Conservation (phyloP, 176 grass and related monocot genomes). For the Oryza brachyantha region DNA sequence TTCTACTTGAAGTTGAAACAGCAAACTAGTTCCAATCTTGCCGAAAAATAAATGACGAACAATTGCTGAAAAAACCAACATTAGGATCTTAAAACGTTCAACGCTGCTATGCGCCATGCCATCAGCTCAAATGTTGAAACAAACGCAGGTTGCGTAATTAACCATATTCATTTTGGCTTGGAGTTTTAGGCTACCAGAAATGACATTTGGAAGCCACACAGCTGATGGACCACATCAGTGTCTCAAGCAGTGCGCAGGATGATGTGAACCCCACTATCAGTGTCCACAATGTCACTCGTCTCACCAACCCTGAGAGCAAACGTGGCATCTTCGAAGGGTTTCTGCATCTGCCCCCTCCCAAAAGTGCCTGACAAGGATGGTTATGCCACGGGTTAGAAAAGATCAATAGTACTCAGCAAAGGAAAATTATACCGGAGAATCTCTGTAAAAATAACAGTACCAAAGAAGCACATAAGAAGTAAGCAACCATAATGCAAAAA, state of each 20-base stretch:
- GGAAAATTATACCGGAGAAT: neutral
- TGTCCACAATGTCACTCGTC: constrained; percentile 77
- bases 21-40: neutral
- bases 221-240: neutral
- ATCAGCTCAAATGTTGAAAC: constrained; percentile 1
- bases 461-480: neutral
- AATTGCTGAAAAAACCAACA: neutral
- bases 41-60: neutral
- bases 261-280: constrained; percentile 87
- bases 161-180: neutral
- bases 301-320: constrained; percentile 69
- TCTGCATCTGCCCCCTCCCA: constrained; percentile 90
- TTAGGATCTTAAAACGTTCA: neutral
- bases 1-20: too few species aligned
- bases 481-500: neutral
- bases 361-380: constrained; percentile 53
- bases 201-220: neutral
- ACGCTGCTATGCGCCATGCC: neutral
- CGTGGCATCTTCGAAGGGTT: constrained; percentile 84
- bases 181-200: constrained; percentile 4
- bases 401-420: neutral
- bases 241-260: constrained; percentile 75
- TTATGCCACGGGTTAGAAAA: constrained; percentile 5
- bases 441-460: neutral
- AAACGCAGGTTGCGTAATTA: neutral